Conservation (phyloP, 2,329 filamentous ascomycete genomes). For the Pestalotiopsis sp. region DNA sequence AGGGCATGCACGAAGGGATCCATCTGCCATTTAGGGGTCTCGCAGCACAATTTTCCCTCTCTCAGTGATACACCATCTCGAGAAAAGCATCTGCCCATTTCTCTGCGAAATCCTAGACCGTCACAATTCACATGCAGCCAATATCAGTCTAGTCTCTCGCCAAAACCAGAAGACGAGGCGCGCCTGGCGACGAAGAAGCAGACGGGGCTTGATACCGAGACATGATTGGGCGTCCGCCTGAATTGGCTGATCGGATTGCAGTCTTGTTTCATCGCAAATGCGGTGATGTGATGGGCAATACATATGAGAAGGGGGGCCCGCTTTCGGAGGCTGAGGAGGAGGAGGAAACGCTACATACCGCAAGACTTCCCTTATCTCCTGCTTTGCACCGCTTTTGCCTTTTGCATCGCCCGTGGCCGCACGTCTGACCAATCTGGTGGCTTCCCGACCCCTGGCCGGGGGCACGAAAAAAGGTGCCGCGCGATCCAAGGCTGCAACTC, state of each 20-base stretch:
- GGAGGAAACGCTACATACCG: not conserved
- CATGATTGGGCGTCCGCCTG: not conserved
- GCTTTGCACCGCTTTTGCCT: not conserved
- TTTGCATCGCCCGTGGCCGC: not conserved
- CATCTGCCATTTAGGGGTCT: not conserved
- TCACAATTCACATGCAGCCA: not conserved
- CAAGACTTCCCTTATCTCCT: not conserved
- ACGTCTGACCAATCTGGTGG: slow-evolving; percentile 8
- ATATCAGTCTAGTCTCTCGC: not conserved
- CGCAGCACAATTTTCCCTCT: not conserved
- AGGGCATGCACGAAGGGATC: slow-evolving; percentile 3
- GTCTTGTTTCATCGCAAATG: slow-evolving; percentile 9
- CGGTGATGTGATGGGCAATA: not conserved
- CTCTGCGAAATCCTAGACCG: not conserved
- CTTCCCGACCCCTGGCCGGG: slow-evolving; percentile 1
- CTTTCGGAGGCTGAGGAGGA: slow-evolving; percentile 1
- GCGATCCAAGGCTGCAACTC: not conserved
- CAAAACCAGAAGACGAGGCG: not conserved
- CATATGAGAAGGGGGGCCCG: not conserved
- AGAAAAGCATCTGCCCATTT: not conserved
- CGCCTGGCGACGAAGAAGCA: not conserved
- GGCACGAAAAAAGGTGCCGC: not conserved
- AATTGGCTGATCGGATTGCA: not conserved
- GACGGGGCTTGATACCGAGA: not conserved
- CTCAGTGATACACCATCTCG: not conserved